Evolutionary conservation across 2,329 filamentous ascomycete species (phyloP), one percentile per base, ranked within the genome.

Genomic region (Verticillium tricorpus): DNA sequence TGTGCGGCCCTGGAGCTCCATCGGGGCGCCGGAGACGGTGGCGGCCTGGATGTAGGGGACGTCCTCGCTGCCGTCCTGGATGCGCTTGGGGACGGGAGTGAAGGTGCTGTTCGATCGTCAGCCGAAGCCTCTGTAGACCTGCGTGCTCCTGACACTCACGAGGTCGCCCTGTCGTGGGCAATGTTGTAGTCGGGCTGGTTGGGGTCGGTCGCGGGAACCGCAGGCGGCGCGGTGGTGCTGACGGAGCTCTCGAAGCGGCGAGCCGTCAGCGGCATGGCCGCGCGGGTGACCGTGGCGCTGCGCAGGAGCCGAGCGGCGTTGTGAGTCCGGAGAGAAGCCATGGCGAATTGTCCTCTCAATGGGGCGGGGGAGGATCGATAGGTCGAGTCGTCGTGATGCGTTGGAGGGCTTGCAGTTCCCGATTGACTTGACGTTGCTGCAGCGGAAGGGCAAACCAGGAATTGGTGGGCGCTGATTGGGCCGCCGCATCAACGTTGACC

Each of bases 31-130:
- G 3, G 95, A 98, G 35, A 97, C 83, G 32, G 95, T 85, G 63
- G 93, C 92, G 31, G 94, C 95, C 59, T 93, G 87, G 52, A 95
- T 83, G 63, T 87, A 80, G 4, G 89, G 85, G 45, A 82, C 85
- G 54, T 89, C 87, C 78, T 98, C 94, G 73, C 90, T 96, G 71
- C 93, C 95, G 72, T 97, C 89, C 85, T 97, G 92, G 64, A 97
- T 85, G 67, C 88, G 85, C 80, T 91, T 93, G 62, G 95, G 94
- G 25, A 97, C 88, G 22, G 94, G 95, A 1, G 94, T 97, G 78
- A 92, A 99, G 72, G 87, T 88, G 64, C 94, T 97, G 72, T 56
- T 45, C 59, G 60, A 25, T 9, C 22, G 57, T 66, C 66, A 63
- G 66, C 62, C 56, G 32, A 37, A 50, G n/a, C 5, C 45, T 40